Evolutionary conservation across 2,329 filamentous ascomycete genomes (phyloP).

Genomic region (Cordyceps cateniannulata): DNA sequence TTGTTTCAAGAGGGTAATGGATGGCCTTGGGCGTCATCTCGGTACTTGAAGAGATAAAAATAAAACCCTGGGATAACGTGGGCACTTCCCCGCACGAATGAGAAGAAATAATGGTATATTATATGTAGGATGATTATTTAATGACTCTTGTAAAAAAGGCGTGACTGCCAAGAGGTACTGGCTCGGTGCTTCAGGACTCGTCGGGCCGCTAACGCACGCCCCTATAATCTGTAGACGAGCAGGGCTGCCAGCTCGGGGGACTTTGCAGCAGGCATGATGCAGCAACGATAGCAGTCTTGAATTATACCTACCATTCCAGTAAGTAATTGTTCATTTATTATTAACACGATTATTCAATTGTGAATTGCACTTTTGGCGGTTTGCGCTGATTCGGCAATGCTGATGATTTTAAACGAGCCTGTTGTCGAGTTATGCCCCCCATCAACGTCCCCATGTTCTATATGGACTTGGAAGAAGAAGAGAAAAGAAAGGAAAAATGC

Average conservation of each 20-base stretch:
- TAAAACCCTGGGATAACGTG: neutral
- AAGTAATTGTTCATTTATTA: neutral
- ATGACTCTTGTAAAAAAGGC: too few species aligned
- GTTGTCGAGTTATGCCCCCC: too few species aligned
- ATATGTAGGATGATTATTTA: neutral
- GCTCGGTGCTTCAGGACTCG: neutral
- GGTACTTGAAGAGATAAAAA: neutral
- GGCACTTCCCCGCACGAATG: neutral
- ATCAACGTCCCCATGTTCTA: too few species aligned
- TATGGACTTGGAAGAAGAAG: neutral
- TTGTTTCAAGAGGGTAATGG: neutral
- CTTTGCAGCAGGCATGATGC: neutral
- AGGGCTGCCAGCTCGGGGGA: slow-evolving; percentile 4
- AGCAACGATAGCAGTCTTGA: neutral
- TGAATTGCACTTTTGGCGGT: too few species aligned
- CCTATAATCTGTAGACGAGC: neutral
- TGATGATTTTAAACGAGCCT: too few species aligned
- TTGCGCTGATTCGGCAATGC: too few species aligned
- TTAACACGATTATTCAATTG: too few species aligned
- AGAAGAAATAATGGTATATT: neutral
- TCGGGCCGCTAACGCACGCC: neutral
- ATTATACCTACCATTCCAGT: neutral
- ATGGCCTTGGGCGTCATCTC: neutral
- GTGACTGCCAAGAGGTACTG: too few species aligned
- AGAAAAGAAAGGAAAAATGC: neutral